Base-by-base conservation (phyloP, 208 protist species). In the Acanthamoeba rhysodes region DNA sequence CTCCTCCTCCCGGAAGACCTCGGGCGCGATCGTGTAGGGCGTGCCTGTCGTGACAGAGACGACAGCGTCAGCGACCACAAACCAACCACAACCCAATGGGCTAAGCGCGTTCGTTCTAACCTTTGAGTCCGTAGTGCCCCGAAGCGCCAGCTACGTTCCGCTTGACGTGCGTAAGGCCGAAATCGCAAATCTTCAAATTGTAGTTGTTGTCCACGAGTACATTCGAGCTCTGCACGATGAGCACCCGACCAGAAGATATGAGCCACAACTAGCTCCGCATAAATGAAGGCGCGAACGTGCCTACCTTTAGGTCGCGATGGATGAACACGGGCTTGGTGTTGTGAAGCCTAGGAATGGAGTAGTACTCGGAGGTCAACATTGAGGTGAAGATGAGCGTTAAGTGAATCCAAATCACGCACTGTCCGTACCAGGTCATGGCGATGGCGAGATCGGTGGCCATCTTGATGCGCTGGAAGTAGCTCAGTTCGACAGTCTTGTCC, bases 391-490 rank as follows among this genome's bases (percentile, higher is more conserved):
- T 10, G 27, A 68, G 0, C 18, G 59, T 68, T 3, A 29, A 68
- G 18, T 80, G 14, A 41, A 74, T 16, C 66, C 22, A 29, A 48
- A 48, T 4, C 57, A 27, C 57, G 8, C 57, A 18, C 5, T 22
- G 27, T n/a, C n/a, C 57, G 57, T 34, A 85, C 78, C 78, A 85
- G 5, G 78, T 91, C 85, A 91, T 91, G 57, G 57, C 85, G 53
- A 91, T 64, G 22, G 85, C 85, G 5, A 64, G 48, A n/a, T 91
- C 85, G 32, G 29, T 72, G 18, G 85, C 85, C 32, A 91, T 91
- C 85, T 91, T 91, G 29, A 91, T 91, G n/a, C 85, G 85, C 41
- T 91, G 85, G 32, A 72, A 91, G 85, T 45, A 91, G 85, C 57
- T 91, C 20, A 91, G 57, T 22, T 64, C 57, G 5, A 45, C 20